A percentile compares a stretch with the other conserved stretches of the same genome.
These are phyloP conservation scores for Diaporthe ilicicola DNA, from an alignment of 2,329 filamentous ascomycete species.

Conservation along the genomic window DNA sequence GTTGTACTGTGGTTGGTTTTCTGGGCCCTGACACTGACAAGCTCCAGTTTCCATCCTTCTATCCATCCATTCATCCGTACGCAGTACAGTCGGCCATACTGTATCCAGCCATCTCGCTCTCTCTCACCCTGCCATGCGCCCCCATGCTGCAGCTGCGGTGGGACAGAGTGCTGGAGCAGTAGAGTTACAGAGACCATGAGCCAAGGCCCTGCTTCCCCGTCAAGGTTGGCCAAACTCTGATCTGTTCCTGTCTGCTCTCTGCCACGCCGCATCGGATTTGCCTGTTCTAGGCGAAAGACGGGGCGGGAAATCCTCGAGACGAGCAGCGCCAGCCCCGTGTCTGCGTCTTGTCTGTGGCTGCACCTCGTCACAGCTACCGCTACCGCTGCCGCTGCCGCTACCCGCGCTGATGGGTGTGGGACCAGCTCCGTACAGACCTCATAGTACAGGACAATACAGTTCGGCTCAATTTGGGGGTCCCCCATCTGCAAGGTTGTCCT, in stretches of 20 bases:
- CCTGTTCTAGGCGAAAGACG: slow-evolving; percentile 33
- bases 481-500: slow-evolving; percentile 18
- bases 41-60: not conserved
- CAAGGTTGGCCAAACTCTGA: not conserved
- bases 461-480: not conserved
- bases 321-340: not conserved
- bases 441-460: no score
- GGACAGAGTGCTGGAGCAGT: not conserved
- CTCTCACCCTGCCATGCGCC: slow-evolving; percentile 1
- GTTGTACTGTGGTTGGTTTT: not conserved
- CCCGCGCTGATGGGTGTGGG: slow-evolving; percentile 20
- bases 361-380: not conserved
- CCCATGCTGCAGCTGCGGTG: slow-evolving; percentile 13
- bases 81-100: slow-evolving; percentile 11
- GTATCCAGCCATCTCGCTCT: not conserved
- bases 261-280: not conserved
- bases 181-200: not conserved
- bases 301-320: slow-evolving; percentile 32
- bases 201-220: slow-evolving; percentile 3
- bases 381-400: slow-evolving; percentile 6
- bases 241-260: not conserved
- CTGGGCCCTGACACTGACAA: slow-evolving; percentile 15
- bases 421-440: not conserved
- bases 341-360: not conserved
- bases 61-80: slow-evolving; percentile 21